phyloP scores from a whole-genome alignment of 768 basidiomycete genomes.

The Ramaria sp. region DNA sequence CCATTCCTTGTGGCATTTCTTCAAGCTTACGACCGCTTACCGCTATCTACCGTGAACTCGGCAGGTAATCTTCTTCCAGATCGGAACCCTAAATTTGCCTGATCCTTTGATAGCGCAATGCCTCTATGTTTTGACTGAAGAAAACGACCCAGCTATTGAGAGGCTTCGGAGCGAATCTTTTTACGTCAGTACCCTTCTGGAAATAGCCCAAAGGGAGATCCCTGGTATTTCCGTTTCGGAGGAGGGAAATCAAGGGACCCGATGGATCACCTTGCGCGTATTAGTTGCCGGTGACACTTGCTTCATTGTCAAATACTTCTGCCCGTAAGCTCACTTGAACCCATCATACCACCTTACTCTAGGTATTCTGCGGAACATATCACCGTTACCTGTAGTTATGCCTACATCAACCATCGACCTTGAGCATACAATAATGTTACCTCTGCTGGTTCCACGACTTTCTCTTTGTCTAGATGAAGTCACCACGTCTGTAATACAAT shows the following conservation, averaged over 20 bases:
- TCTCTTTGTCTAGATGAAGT: conserved; percentile 23
- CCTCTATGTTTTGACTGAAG: conserved; percentile 86
- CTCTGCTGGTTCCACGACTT: conserved; percentile 57
- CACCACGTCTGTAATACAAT: conserved; percentile 33
- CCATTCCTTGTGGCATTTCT: conserved; percentile 92
- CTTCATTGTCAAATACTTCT: not conserved
- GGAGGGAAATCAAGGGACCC: conserved; percentile 33
- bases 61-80: conserved; percentile 46
- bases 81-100: not conserved
- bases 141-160: conserved; percentile 67
- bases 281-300: conserved; percentile 53
- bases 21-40: conserved; percentile 53
- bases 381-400: conserved; percentile 63
- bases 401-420: conserved; percentile 51
- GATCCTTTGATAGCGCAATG: conserved; percentile 56
- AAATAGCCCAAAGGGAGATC: conserved; percentile 35
- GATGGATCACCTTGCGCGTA: conserved; percentile 43
- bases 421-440: conserved; percentile 61
- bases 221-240: conserved; percentile 13
- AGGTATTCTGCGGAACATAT: conserved; percentile 72
- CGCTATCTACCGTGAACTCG: conserved; percentile 60
- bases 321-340: not conserved
- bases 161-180: conserved; percentile 49
- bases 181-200: conserved; percentile 55
- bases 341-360: not conserved